Base-by-base conservation (phyloP, 164 flowering plant genomes). In the Chimonanthus praecox region DNA sequence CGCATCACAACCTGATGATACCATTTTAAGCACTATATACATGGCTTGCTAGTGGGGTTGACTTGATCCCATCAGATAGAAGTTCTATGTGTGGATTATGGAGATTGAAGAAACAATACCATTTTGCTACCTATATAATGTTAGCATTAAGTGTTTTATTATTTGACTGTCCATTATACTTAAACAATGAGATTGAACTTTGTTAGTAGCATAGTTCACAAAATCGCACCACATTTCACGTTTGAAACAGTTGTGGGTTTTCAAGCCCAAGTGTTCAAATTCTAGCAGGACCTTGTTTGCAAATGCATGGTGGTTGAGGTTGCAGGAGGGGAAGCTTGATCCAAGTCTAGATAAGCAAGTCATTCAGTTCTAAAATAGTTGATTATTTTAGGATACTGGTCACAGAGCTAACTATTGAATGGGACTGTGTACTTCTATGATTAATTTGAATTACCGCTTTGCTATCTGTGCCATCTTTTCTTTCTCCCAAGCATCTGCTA, bases 401-500 rank as follows among this genome's bases (percentile, higher is more conserved):
- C 47, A 44, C 13, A 44, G 49, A 66, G 5, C 10, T 15, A 66
- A 10, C 20, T 66, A 13, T 66, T 10, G 44, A 7, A 33, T 6
- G 33, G 44, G 13, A 2, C 21, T 20, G 21, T 9, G 9, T 2
- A 20, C 44, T 63, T 7, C 54, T 47, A 18, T 63, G 66, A 8
- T 18, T 2, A 18, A 63, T n/a, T 63, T 63, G 20, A 62, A 6
- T 72, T 77, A 92, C 97, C 90, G n/a, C 70, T 84, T 85, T 47
- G 72, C 72, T 47, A 88, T 81, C 79, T 84, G 85, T 20, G 75
- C 84, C 74, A 85, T 69, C 81, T 82, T 73, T 68, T 80, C 76
- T 76, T 71, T 82, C 81, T 90, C 95, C 95, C 96, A 90, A 50
- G 86, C 75, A 71, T 86, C 86, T 63, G 86, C 90, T 83, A 72